These are phyloP conservation scores for Clarireedia sp. DNA, from an alignment of 2,329 filamentous ascomycete species.

Conservation along the genomic window DNA sequence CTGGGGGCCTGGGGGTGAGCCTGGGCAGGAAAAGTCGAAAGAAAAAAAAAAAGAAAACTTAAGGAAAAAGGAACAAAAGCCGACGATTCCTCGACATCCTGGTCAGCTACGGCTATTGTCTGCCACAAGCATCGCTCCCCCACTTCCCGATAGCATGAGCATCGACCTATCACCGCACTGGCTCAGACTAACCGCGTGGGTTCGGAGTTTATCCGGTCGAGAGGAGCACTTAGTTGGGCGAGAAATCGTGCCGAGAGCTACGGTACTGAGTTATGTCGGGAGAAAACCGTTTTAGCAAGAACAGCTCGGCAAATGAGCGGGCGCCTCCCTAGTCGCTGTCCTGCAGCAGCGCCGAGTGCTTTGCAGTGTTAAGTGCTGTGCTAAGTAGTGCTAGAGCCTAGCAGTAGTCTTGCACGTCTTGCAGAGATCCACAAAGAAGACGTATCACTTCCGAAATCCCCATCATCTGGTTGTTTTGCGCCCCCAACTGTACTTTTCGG, in stretches of 20 bases:
- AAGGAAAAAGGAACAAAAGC: background rate
- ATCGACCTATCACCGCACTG: background rate
- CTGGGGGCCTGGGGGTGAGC: background rate
- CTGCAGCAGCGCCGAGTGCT: no score
- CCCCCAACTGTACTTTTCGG: constrained; percentile 1
- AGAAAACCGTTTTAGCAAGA: no score
- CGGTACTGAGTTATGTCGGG: no score
- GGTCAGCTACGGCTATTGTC: background rate
- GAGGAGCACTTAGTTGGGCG: background rate
- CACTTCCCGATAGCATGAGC: background rate
- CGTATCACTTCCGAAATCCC: background rate
- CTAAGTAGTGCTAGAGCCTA: no score
- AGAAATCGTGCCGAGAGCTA: no score
- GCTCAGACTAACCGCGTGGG: background rate
- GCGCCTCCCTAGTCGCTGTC: no score
- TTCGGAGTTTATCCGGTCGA: background rate
- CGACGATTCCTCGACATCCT: background rate
- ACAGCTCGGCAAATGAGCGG: no score
- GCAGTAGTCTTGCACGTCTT: background rate
- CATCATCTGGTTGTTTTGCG: constrained; percentile 6
- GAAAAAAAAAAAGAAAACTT: background rate
- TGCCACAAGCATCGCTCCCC: background rate
- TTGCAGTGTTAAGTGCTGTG: no score
- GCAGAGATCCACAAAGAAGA: constrained; percentile 3
- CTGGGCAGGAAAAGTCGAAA: background rate